Conservation (phyloP, 768 basidiomycete genomes). For the Mycena indigotica region DNA sequence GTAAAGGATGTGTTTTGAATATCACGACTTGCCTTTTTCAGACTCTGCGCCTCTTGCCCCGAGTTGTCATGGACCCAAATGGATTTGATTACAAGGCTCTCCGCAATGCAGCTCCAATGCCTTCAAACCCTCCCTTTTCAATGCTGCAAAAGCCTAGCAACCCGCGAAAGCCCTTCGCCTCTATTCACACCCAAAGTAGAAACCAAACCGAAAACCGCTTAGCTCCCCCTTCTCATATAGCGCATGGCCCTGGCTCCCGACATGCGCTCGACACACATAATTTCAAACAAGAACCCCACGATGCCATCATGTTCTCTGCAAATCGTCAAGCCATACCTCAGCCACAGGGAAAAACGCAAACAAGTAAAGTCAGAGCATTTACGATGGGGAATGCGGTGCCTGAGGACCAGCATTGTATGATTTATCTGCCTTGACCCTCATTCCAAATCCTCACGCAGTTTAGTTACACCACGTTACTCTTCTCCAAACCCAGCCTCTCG, state of each 20-base stretch:
- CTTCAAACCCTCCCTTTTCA: constrained; percentile 16
- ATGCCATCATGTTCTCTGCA: constrained; percentile 2
- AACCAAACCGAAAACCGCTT: constrained; percentile 17
- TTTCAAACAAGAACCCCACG: constrained; percentile 22
- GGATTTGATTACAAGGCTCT: constrained; percentile 24
- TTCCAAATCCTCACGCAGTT: not conserved
- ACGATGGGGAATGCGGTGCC: constrained; percentile 8
- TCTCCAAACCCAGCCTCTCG: constrained; percentile 13
- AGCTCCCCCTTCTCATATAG: constrained; percentile 4
- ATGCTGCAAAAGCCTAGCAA: constrained; percentile 15
- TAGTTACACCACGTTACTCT: constrained; percentile 16
- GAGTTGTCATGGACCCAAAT: constrained; percentile 15
- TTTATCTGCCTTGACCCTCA: not conserved
- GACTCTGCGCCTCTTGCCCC: not conserved
- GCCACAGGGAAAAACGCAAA: constrained; percentile 11
- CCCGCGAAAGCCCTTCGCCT: constrained; percentile 19
- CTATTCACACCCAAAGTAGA: constrained; percentile 21
- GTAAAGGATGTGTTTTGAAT: constrained; percentile 4
- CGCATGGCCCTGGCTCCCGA: constrained; percentile 3
- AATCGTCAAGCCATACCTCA: constrained; percentile 6
- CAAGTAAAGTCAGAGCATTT: constrained; percentile 21
- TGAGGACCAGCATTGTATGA: constrained; percentile 13
- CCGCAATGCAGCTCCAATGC: constrained; percentile 9
- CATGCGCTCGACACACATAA: constrained; percentile 9
- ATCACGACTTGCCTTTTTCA: constrained; percentile 11